Evolutionary conservation across 139 green algal genomes (phyloP), one percentile per base, ranked within the genome.

Genomic region (Chlorella sp.): DNA sequence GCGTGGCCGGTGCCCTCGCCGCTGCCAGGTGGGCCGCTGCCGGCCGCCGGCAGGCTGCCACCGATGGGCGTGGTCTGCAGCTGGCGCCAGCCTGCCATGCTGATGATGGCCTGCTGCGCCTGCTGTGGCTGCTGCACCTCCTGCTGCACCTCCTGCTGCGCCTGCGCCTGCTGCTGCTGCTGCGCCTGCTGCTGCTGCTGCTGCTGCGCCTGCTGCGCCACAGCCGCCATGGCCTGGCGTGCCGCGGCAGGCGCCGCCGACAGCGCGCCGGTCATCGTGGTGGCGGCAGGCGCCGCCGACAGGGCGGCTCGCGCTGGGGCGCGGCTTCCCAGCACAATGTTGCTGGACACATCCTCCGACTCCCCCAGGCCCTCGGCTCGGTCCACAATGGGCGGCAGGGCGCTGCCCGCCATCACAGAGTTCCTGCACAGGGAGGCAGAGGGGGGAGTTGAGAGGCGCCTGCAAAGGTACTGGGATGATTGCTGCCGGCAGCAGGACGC

Each of bases 261-360:
- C 16, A 36, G 32, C 34, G 26, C 62, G 62, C 62, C 23, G 20
- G 57, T 65, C 9, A 65, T 17, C 3, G 65, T 32, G 17, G 32
- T 32, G 4, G 65, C 65, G n/a, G 64, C 64, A 12, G 30, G 28
- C 0, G 28, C 28, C 2, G 65, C 65, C 30, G 18, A 32, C 11
- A 23, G 17, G n/a, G 65, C 32, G 32, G 32, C 32, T 18, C 65
- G n/a, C 30, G 65, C 65, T 41, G 65, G 51, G 28, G 23, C n/a
- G 28, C 76, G 39, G 30, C 16, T 28, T 1, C 7, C 25, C 63
- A 36, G 55, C 34, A 78, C 30, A 16, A 85, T 15, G 47, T 85
- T 76, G 79, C 79, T 85, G 30, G 76, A 67, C 79, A 85, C 79
- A 32, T 78, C 79, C 64, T 85, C 79, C 5, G 62, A 75, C 6